Base-by-base conservation (phyloP, 2,329 filamentous ascomycete species). In the Trichoderma sp. region DNA sequence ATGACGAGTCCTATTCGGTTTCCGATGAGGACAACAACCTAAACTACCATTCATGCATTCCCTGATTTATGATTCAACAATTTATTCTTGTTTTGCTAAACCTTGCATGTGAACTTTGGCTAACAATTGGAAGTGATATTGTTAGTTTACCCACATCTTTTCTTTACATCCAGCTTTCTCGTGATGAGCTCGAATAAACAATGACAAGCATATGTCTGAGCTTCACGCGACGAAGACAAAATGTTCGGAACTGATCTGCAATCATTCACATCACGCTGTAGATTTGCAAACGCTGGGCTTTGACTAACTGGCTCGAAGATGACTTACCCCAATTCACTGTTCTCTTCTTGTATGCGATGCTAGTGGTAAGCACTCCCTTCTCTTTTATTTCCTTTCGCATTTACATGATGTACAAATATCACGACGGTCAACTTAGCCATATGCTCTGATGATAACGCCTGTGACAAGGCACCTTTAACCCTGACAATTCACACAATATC, bases 181-280 rank as follows among this genome's bases (percentile, higher is more conserved):
- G 88, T 95, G 92, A 95, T 95, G 92, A 95, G 86, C 80, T 84
- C 87, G 93, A 90, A 87, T 84, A 83, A 85, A 86, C 64, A 90
- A 89, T 88, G 92, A 96, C 93, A 96, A 96, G 92, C 92, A 96
- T 96, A 96, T 96, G 92, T 96, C 93, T 86, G 90, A 96, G 93
- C 88, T 85, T 69, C 78, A 78, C 83, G 80, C 80, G 70, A 78
- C 76, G 79, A 81, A 74, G 79, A 81, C 71, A 80, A 77, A 70
- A 75, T 76, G 77, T 80, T 78, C 70, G 72, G 71, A 67, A 68
- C 75, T 77, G 75, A 77, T 74, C 65, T 70, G 74, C 72, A 72
- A 64, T 60, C 70, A 67, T 61, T 60, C 53, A 56, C 66, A 54
- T 53, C 60, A 69, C 67, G 48, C 64, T 60, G 65, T 68, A 68